Evolutionary conservation across 805 yeast species (phyloP).

Genomic region (Ogataea methylovora): DNA sequence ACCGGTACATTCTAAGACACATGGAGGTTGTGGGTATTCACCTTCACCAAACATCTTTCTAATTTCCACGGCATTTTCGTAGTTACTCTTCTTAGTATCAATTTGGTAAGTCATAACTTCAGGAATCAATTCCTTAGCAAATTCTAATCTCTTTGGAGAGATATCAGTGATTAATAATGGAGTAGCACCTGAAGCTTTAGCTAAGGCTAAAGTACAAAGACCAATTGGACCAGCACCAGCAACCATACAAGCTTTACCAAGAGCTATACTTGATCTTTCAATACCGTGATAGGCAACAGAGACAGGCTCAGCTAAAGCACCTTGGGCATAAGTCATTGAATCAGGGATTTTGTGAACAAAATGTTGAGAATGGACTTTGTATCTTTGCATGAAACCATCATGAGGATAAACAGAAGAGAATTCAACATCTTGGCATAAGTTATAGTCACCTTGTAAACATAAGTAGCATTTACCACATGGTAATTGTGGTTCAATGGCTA

Average conservation of each 20-base stretch:
- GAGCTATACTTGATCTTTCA: slow-evolving; percentile 33
- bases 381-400: slow-evolving; percentile 33
- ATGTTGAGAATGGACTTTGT: slow-evolving; percentile 22
- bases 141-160: slow-evolving; percentile 33
- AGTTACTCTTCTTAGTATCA: slow-evolving; percentile 20
- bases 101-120: slow-evolving; percentile 37
- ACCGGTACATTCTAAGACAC: slow-evolving; percentile 49
- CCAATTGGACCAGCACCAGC: slow-evolving; percentile 62
- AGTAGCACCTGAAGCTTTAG: slow-evolving; percentile 45
- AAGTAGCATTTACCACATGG: slow-evolving; percentile 38
- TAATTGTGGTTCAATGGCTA: slow-evolving; percentile 47
- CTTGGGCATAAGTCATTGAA: slow-evolving; percentile 39
- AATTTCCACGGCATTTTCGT: slow-evolving; percentile 32
- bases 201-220: slow-evolving; percentile 36
- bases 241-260: slow-evolving; percentile 42
- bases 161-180: slow-evolving; percentile 47
- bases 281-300: slow-evolving; percentile 48
- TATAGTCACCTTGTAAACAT: slow-evolving; percentile 32
- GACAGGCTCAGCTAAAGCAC: slow-evolving; percentile 50
- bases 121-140: slow-evolving; percentile 41
- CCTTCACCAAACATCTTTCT: slow-evolving; percentile 27
- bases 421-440: slow-evolving; percentile 30
- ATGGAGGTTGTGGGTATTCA: slow-evolving; percentile 32
- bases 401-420: slow-evolving; percentile 31
- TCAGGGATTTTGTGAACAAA: slow-evolving; percentile 32